Percentiles rank a stretch among this genome's conserved stretches.
phyloP scores from a whole-genome alignment of 192 early-diverging fungal genomes.

The Gamsiella multidivaricata region DNA sequence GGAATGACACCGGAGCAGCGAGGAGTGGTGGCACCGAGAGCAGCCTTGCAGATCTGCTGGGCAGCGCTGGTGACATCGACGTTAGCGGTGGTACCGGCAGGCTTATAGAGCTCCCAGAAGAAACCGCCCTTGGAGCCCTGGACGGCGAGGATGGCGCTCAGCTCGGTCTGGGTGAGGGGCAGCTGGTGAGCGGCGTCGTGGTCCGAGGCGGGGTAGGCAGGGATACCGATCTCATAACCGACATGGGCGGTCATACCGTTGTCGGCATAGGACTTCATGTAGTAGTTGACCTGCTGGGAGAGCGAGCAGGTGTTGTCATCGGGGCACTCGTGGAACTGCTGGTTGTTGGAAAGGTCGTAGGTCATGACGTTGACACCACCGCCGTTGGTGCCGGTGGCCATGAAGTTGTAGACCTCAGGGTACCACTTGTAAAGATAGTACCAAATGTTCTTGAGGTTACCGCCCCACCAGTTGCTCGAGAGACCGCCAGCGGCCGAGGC shows the following conservation, averaged over 20 bases:
- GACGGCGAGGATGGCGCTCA: slow-evolving; percentile 38
- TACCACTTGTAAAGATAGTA: slow-evolving; percentile 46
- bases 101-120: slow-evolving; percentile 56
- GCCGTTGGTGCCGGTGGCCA: slow-evolving; percentile 25
- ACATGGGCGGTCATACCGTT: slow-evolving; percentile 43
- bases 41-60: slow-evolving; percentile 52
- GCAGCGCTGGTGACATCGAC: slow-evolving; percentile 37
- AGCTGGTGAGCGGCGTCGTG: slow-evolving; percentile 51
- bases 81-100: slow-evolving; percentile 29
- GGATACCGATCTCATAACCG: slow-evolving; percentile 54
- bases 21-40: slow-evolving; percentile 39
- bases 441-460: slow-evolving; percentile 55
- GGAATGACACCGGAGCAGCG: slow-evolving; percentile 50
- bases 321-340: slow-evolving; percentile 45
- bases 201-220: slow-evolving; percentile 45
- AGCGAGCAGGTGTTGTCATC: slow-evolving; percentile 37
- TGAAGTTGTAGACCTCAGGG: slow-evolving; percentile 44
- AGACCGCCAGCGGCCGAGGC: slow-evolving; percentile 52
- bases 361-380: slow-evolving; percentile 55
- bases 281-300: slow-evolving; percentile 47
- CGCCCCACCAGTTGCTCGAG: slow-evolving; percentile 53
- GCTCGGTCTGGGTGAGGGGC: slow-evolving; percentile 43
- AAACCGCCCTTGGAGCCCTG: slow-evolving; percentile 52
- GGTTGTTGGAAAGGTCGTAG: slow-evolving; percentile 50
- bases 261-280: slow-evolving; percentile 49